A percentile compares a stretch with the other conserved stretches of the same genome.
phyloP scores from a whole-genome alignment of 2,329 filamentous ascomycete species.

The Colletotrichum eremochloae region DNA sequence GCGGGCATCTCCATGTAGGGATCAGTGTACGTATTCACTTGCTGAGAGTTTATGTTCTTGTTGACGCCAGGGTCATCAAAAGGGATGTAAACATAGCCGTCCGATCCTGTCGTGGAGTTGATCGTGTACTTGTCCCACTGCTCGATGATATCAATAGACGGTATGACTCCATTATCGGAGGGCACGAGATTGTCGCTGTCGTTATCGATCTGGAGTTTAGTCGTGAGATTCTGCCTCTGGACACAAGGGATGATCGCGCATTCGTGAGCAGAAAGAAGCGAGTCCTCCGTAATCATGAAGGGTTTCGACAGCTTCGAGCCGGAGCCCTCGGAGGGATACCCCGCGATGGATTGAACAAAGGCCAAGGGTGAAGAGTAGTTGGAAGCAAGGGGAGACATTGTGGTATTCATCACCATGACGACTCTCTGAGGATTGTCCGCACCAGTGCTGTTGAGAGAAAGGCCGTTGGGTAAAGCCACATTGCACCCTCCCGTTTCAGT shows the following conservation, averaged over 20 bases:
- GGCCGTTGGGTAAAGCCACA: background rate
- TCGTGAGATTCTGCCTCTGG: background rate
- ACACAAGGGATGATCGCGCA: background rate
- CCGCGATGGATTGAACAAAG: constrained; percentile 28
- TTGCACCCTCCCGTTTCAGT: background rate
- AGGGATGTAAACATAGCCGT: background rate
- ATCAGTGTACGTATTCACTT: background rate
- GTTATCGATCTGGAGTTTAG: background rate
- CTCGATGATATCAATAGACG: background rate
- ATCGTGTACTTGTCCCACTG: background rate
- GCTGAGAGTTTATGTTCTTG: background rate
- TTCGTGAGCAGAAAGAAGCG: background rate
- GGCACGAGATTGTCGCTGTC: background rate
- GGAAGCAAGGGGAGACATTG: constrained; percentile 11
- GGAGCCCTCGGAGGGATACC: background rate
- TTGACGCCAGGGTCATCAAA: background rate
- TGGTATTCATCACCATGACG: constrained; percentile 29
- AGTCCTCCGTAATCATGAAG: background rate
- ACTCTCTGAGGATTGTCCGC: background rate
- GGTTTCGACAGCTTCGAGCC: background rate
- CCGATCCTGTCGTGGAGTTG: too few relatives aligned
- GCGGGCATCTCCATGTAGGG: background rate
- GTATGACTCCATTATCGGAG: background rate
- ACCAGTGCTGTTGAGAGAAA: background rate
- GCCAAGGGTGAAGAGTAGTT: constrained; percentile 23